These are phyloP conservation scores for Lactifluus rugatus DNA, from an alignment of 768 basidiomycete species.

Conservation along the genomic window DNA sequence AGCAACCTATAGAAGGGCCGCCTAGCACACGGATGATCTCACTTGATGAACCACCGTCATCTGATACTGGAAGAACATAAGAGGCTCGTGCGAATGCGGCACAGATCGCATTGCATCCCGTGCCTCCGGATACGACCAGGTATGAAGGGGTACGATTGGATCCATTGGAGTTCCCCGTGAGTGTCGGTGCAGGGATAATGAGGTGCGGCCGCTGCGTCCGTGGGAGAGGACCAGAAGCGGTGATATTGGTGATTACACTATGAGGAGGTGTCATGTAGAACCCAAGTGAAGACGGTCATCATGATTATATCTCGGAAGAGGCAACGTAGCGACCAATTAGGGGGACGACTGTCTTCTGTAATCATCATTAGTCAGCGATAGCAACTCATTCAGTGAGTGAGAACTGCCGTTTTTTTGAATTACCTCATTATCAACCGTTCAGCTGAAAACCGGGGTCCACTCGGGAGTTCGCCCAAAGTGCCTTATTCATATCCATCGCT, in stretches of 20 bases:
- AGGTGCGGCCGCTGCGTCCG: conserved; percentile 27
- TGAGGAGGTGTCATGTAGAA: neutral
- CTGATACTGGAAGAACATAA: conserved; percentile 87
- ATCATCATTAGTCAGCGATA: too few relatives aligned
- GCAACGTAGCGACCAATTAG: too few relatives aligned
- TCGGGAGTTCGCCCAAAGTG: too few relatives aligned
- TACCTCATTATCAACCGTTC: too few relatives aligned
- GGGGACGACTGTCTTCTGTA: too few relatives aligned
- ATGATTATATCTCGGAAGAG: too few relatives aligned
- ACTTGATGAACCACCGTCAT: conserved; percentile 91
- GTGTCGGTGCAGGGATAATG: conserved; percentile 50
- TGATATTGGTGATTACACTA: neutral
- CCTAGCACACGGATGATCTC: conserved; percentile 90
- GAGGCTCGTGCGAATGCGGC: conserved; percentile 69
- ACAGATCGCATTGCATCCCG: conserved; percentile 87
- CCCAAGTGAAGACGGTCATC: too few relatives aligned
- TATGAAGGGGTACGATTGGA: conserved; percentile 33
- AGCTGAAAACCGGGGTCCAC: too few relatives aligned
- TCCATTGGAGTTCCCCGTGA: neutral
- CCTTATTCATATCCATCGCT: too few relatives aligned
- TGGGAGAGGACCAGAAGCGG: neutral
- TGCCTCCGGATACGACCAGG: conserved; percentile 85
- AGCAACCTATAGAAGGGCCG: conserved; percentile 70
- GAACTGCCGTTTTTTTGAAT: too few relatives aligned
- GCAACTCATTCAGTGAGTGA: too few relatives aligned